Base-by-base conservation (phyloP, 495 filamentous ascomycete genomes). In the Aspergillus kassunensis region DNA sequence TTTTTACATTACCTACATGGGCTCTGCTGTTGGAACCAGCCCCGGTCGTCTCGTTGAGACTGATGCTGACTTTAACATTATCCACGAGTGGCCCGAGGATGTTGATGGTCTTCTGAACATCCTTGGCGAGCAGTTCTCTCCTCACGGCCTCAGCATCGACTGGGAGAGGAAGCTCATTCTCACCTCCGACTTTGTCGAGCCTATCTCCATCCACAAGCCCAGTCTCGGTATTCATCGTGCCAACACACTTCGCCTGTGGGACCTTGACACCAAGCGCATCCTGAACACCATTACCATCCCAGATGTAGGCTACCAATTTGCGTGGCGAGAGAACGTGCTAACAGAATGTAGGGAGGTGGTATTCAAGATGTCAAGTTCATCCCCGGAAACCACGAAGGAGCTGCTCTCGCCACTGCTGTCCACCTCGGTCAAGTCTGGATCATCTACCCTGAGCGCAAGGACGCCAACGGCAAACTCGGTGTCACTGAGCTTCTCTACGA, bases 291-390 rank as follows among this genome's bases (percentile, higher is more conserved):
- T 85, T 56, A 81, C 77, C 24, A 84, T 85, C 55, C 81, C 82
- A 19, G 60, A 79, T 47, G 79, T 79, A 59, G 57, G 76, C 23
- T 20, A 4, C 1, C 23, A 24, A n/a, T n/a, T n/a, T n/a, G n/a
- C n/a, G n/a, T n/a, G n/a, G n/a, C n/a, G n/a, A n/a, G n/a, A n/a
- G n/a, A n/a, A n/a, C n/a, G n/a, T 54, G 11, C 11, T 37, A 42
- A 43, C 15, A 8, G 23, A 11, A 34, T 23, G 16, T 45, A 78
- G 72, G 79, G 81, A 12, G 72, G 73, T 33, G 81, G 81, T 39
- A 84, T 84, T 50, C 80, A 85, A 66, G 81, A 85, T 56, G 79
- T 83, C 61, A 84, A 84, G 60, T 82, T 81, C 65, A 85, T 84
- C 56, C 82, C 81, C 3, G 78, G 79, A 8, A 81, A 85, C 67